These are phyloP conservation scores for Zopfochytrium polystomum DNA, from an alignment of 371 early-diverging fungal species.

Conservation along the genomic window DNA sequence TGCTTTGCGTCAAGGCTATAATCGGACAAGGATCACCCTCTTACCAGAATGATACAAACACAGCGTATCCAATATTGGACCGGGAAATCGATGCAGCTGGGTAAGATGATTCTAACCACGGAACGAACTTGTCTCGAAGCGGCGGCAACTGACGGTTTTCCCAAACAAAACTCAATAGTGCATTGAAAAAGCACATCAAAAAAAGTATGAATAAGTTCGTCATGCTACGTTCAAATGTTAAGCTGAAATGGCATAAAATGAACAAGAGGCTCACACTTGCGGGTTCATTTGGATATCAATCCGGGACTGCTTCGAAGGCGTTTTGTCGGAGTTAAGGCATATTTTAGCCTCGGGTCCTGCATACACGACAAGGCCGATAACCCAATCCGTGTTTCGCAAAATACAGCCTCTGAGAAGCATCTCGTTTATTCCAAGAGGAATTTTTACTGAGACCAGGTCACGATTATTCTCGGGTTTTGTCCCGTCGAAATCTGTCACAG, in stretches of 20 bases:
- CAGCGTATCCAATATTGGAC: slow-evolving; percentile 8
- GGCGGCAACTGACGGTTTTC: slow-evolving; percentile 16
- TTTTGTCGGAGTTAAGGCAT: slow-evolving; percentile 80
- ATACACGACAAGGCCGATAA: slow-evolving; percentile 76
- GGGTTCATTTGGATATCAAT: slow-evolving; percentile 90
- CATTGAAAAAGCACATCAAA: slow-evolving; percentile 28
- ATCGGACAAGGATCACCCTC: slow-evolving; percentile 89
- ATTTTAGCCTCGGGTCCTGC: slow-evolving; percentile 93
- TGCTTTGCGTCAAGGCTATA: too few species aligned
- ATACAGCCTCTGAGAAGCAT: slow-evolving; percentile 87
- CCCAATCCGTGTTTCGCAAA: slow-evolving; percentile 85
- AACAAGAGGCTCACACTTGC: slow-evolving; percentile 56
- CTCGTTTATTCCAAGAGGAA: slow-evolving; percentile 74
- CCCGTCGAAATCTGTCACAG: too few species aligned
- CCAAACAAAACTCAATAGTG: slow-evolving; percentile 30
- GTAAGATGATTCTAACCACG: slow-evolving; percentile 27
- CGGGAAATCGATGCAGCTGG: not conserved
- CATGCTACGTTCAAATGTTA: slow-evolving; percentile 8
- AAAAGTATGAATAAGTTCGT: slow-evolving; percentile 39
- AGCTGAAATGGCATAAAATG: slow-evolving; percentile 1
- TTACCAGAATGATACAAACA: slow-evolving; percentile 58
- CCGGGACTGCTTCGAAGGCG: slow-evolving; percentile 88
- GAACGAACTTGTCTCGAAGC: not conserved
- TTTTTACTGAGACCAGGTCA: too few species aligned
- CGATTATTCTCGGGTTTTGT: too few species aligned